Conservation (phyloP, 116 monocot genomes). For the Trichopus zeylanicus region DNA sequence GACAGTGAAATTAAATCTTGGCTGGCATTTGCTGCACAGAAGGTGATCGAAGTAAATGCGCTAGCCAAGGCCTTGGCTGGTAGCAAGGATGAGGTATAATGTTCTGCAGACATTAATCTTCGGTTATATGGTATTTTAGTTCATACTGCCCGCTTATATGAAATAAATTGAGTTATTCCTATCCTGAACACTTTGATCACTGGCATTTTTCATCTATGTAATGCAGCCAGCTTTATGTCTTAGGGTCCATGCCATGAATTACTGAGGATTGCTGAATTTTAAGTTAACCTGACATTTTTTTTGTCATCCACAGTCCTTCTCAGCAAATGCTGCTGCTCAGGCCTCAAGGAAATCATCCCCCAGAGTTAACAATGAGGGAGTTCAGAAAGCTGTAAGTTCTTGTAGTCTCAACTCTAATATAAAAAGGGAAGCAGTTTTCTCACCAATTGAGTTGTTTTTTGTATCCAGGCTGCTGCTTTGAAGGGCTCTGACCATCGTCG, state of each 20-base stretch:
- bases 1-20: constrained; percentile 72
- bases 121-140: background rate
- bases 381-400: constrained; percentile 56
- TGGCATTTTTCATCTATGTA: too few relatives aligned
- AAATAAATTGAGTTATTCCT: background rate
- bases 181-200: too few relatives aligned
- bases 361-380: constrained; percentile 52
- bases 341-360: constrained; percentile 69
- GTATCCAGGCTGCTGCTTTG: constrained; percentile 30
- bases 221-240: background rate
- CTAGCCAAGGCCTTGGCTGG: constrained; percentile 62
- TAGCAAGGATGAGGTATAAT: constrained; percentile 50
- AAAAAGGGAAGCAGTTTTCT: background rate
- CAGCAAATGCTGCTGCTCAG: constrained; percentile 58
- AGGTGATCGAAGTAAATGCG: constrained; percentile 61
- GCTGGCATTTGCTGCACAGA: constrained; percentile 74
- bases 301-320: constrained; percentile 25
- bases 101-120: background rate
- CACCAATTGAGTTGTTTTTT: background rate
- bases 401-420: background rate
- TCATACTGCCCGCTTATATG: background rate
- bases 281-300: background rate
- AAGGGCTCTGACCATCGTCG: constrained; percentile 40
- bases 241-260: too few relatives aligned
- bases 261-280: background rate